Evolutionary conservation across 352 stramenopile species (phyloP).

Genomic region (Blastocystis sp.): DNA sequence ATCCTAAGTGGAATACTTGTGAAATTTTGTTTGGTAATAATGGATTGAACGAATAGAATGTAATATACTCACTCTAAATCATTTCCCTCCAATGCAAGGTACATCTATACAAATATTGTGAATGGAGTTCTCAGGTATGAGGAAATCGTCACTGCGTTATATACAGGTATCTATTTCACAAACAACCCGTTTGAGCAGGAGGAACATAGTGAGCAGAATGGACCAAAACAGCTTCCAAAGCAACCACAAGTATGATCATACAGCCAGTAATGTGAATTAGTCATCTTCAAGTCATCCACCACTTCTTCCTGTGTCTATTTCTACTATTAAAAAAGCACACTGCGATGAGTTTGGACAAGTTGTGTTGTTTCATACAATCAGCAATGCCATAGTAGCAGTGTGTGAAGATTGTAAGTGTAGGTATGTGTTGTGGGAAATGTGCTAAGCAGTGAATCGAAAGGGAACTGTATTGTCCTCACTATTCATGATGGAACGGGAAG

Average conservation of each 20-base stretch:
- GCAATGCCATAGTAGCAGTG: background rate
- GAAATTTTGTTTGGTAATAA: too few species aligned
- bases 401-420: background rate
- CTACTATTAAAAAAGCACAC: background rate
- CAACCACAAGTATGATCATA: background rate
- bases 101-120: background rate
- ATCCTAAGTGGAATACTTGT: background rate
- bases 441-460: background rate
- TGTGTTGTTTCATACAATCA: background rate
- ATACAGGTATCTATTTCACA: background rate
- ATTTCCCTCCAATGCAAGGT: background rate
- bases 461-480: background rate
- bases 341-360: background rate
- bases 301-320: background rate
- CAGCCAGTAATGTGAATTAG: background rate
- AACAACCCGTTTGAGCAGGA: background rate
- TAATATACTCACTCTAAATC: background rate
- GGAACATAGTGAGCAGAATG: background rate
- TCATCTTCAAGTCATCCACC: background rate
- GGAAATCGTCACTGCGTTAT: background rate
- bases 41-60: too few species aligned
- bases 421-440: background rate
- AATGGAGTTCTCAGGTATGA: background rate
- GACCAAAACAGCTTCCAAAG: background rate
- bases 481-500: conserved; percentile 28